A percentile compares a stretch with the other conserved stretches of the same genome.
Evolutionary conservation across 768 basidiomycete species (phyloP).

Genomic region (Boletus sp.): DNA sequence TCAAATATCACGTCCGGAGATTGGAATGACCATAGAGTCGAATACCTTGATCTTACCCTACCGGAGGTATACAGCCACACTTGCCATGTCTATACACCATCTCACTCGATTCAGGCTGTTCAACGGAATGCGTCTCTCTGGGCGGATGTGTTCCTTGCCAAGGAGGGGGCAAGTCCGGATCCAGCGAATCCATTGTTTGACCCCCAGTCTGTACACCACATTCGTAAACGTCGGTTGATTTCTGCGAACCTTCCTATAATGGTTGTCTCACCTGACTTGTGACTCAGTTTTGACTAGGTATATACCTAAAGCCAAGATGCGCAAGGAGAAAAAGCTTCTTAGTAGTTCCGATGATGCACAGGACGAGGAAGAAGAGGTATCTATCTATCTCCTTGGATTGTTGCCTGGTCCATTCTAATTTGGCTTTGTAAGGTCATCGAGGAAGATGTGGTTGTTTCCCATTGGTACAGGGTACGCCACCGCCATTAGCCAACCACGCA

Average conservation of each 20-base stretch:
- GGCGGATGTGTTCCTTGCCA: slow-evolving; percentile 78
- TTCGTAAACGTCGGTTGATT: slow-evolving; percentile 64
- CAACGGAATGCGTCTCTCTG: slow-evolving; percentile 78
- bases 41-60: slow-evolving; percentile 59
- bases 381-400: slow-evolving; percentile 20
- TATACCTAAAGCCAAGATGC: slow-evolving; percentile 62
- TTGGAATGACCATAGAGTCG: slow-evolving; percentile 59
- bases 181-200: slow-evolving; percentile 55
- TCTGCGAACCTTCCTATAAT: background rate
- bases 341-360: slow-evolving; percentile 37
- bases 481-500: background rate
- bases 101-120: slow-evolving; percentile 51
- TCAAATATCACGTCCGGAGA: slow-evolving; percentile 75
- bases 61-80: slow-evolving; percentile 52
- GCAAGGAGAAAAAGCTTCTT: slow-evolving; percentile 85
- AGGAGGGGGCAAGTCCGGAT: slow-evolving; percentile 63
- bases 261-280: slow-evolving; percentile 3
- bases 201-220: slow-evolving; percentile 59
- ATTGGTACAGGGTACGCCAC: slow-evolving; percentile 72
- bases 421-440: slow-evolving; percentile 29
- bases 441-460: slow-evolving; percentile 66
- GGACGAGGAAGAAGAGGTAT: slow-evolving; percentile 52
- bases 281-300: slow-evolving; percentile 82
- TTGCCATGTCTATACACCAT: background rate
- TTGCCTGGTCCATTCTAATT: slow-evolving; percentile 11